Evolutionary conservation across 2,329 filamentous ascomycete species (phyloP), one percentile per base, ranked within the genome.

Genomic region (Ophiostoma perfectum): DNA sequence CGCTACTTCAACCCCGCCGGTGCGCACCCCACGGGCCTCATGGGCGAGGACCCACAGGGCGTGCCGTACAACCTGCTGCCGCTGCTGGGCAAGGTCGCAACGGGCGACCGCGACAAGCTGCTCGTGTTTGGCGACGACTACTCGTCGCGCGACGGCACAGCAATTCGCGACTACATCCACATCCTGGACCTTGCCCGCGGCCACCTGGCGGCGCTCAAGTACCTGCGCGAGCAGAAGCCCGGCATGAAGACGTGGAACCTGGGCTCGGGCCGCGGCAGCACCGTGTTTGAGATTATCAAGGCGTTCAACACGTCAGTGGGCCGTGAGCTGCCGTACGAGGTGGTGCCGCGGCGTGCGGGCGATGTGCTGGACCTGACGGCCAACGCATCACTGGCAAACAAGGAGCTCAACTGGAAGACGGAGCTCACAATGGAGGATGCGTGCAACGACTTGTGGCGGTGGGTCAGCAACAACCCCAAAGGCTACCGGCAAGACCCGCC

Each of bases 1-100:
- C 88, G 95, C 75, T 99, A 99, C 83, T 99, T 99, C 84, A 99
- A 99, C 85, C 95, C 95, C 42, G 92, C 91, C 69, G 95, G 95
- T 75, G 90, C 93, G 68, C 95, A 99, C 80, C 95, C 96, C 64
- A 94, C 88, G 75, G 96, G 95, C 69, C 88, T 99, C 79, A 97
- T 99, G 93, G 95, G 95, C 74, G 95, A 99, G 82, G 95, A 99
- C 79, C 95, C 95, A 63, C 90, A 96, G 78, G 95, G 95, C 70
- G 87, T 97, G 36, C 95, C 95, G 1, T 98, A 92, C 85, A 99
- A 99, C 82, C 84, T 99, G 72, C 87, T 99, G 60, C 95, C 95
- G 18, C 84, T 99, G 70, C 86, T 99, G 38, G 95, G 94, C 68
- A 93, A 98, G 82, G 95, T 99, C 62, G 95, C 95, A 14, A 96